A percentile compares a stretch with the other conserved stretches of the same genome.
Conservation (phyloP, 108 stramenopile species). For the Fragilaria crotonensis region DNA sequence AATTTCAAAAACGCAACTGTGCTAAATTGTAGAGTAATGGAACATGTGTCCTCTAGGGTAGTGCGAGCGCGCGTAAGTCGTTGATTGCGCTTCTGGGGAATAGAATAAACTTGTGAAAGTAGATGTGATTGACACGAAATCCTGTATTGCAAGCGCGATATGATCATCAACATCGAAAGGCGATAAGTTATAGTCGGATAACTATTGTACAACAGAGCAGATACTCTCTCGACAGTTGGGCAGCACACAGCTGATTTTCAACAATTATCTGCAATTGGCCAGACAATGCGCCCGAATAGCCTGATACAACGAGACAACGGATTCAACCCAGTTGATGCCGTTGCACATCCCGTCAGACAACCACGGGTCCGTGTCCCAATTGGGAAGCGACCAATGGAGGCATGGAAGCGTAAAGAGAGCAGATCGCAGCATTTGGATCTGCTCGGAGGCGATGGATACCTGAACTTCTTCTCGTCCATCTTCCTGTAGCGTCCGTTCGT, state of each 20-base stretch:
- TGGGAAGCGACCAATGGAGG: constrained; percentile 68
- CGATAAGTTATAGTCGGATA: no score
- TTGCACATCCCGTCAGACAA: constrained; percentile 39
- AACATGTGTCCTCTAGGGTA: no score
- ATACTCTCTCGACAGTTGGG: no score
- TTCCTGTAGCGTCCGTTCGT: neutral
- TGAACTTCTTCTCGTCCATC: neutral
- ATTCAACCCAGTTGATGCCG: constrained; percentile 58
- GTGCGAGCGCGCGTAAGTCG: no score
- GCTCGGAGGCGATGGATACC: constrained; percentile 1
- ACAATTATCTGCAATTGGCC: no score
- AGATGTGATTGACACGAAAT: no score
- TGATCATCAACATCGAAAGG: no score
- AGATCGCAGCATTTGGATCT: constrained; percentile 55
- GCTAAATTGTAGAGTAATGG: constrained; percentile 29
- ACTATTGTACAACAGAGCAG: no score
- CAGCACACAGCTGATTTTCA: no score
- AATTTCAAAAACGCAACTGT: constrained; percentile 54
- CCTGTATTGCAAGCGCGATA: no score
- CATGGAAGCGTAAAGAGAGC: constrained; percentile 55
- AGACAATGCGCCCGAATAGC: constrained; percentile 14
- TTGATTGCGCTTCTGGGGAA: no score
- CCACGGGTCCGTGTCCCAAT: constrained; percentile 70
- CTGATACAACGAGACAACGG: constrained; percentile 67
- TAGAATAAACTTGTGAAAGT: no score